A percentile compares a stretch with the other conserved stretches of the same genome.
Conservation (phyloP, 1,139 yeast genomes). For the Lodderomyces pseudojiufengensis region DNA sequence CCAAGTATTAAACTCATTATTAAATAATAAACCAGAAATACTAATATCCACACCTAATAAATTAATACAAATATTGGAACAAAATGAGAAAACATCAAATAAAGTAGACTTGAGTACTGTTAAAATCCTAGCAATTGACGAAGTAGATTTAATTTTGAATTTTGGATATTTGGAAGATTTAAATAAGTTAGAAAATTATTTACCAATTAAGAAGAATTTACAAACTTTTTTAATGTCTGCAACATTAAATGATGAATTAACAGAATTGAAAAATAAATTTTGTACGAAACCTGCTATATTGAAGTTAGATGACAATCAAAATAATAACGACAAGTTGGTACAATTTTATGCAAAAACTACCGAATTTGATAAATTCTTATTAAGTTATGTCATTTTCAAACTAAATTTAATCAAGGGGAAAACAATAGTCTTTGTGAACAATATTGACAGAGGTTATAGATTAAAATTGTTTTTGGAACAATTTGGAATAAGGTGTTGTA, state of each 20-base stretch:
- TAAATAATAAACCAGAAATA: slow-evolving; percentile 74
- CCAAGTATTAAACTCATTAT: slow-evolving; percentile 65
- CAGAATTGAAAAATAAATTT: slow-evolving; percentile 67
- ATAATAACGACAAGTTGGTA: slow-evolving; percentile 54
- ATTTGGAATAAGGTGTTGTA: slow-evolving; percentile 87
- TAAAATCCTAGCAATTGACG: slow-evolving; percentile 82
- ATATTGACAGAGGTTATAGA: slow-evolving; percentile 93
- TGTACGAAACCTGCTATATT: slow-evolving; percentile 86
- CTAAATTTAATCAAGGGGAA: slow-evolving; percentile 87
- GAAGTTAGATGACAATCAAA: slow-evolving; percentile 67
- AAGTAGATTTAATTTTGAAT: slow-evolving; percentile 86
- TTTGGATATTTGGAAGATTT: slow-evolving; percentile 92
- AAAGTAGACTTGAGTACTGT: slow-evolving; percentile 49
- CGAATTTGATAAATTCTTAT: slow-evolving; percentile 87
- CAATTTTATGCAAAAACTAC: slow-evolving; percentile 86
- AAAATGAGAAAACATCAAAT: slow-evolving; percentile 34
- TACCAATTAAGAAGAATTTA: slow-evolving; percentile 70
- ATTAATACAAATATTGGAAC: slow-evolving; percentile 57
- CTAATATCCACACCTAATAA: slow-evolving; percentile 87
- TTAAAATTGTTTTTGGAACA: slow-evolving; percentile 88
- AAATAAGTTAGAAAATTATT: slow-evolving; percentile 52
- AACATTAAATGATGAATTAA: slow-evolving; percentile 83
- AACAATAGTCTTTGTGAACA: slow-evolving; percentile 85
- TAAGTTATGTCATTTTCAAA: slow-evolving; percentile 89
- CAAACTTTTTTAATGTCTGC: slow-evolving; percentile 98